Evolutionary conservation across 176 grass and related monocot species (phyloP).

Genomic region (Phyllostachys edulis): DNA sequence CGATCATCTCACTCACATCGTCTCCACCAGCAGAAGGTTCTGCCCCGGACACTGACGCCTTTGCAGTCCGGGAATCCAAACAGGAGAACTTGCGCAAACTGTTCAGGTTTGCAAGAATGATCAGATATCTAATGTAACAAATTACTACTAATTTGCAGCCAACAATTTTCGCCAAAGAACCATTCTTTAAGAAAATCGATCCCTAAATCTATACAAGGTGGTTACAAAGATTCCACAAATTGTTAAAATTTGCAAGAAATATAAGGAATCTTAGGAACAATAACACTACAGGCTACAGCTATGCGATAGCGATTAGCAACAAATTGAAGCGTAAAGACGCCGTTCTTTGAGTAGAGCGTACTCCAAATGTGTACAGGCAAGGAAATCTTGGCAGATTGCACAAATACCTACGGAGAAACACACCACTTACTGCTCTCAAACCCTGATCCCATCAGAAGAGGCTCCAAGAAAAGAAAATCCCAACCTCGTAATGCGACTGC

Average conservation of each 20-base stretch:
- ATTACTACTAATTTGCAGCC: not conserved
- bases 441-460: not conserved
- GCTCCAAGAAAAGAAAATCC: not conserved
- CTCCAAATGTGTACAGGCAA: not conserved
- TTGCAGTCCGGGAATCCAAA: slow-evolving; percentile 10
- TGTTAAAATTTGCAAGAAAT: not conserved
- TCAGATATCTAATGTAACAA: slow-evolving; percentile 6
- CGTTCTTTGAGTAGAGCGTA: not conserved
- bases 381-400: not conserved
- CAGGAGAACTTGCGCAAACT: slow-evolving; percentile 31
- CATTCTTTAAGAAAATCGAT: not conserved
- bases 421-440: not conserved
- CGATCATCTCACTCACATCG: slow-evolving; percentile 48
- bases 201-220: not conserved
- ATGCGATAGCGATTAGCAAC: not conserved
- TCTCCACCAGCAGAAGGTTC: slow-evolving; percentile 40
- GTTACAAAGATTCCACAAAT: not conserved
- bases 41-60: slow-evolving; percentile 39
- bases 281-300: not conserved
- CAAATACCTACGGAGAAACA: not conserved
- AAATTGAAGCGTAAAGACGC: not conserved
- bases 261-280: not conserved
- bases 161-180: not conserved
- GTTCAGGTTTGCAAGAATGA: slow-evolving; percentile 1
- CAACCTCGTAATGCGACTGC: slow-evolving; percentile 34